These are phyloP conservation scores for Castanopsis chinensis DNA, from an alignment of 306 rosid species.

Conservation along the genomic window DNA sequence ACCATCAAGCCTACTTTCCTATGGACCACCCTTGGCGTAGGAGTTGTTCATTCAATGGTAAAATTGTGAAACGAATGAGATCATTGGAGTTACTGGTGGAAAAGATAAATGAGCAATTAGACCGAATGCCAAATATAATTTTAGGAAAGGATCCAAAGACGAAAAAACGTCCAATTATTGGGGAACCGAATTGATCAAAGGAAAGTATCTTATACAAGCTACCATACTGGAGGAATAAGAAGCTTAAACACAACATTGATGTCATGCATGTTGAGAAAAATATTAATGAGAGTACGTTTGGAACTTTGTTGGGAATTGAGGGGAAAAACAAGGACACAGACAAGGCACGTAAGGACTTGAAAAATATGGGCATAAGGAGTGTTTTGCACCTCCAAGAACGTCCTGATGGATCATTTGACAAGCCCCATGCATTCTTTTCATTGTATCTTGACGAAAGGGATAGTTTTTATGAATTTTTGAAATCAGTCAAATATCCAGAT, in stretches of 20 bases:
- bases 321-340: neutral
- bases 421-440: neutral
- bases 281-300: neutral
- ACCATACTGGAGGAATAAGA: neutral
- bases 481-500: no score
- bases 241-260: neutral
- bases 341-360: neutral
- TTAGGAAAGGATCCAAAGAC: no score
- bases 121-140: no score
- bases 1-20: neutral
- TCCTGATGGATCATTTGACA: neutral
- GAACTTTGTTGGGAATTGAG: neutral
- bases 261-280: conserved; percentile 1
- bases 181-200: neutral
- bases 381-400: neutral
- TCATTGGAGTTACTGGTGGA: no score
- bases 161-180: no score
- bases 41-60: neutral
- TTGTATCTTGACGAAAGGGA: neutral
- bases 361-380: neutral
- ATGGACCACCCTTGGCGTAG: neutral
- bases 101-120: no score
- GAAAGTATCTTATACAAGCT: neutral
- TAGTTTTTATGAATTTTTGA: no score
- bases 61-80: neutral